Evolutionary conservation across 2,329 filamentous ascomycete genomes (phyloP).

Genomic region (Diaporthe sp.): DNA sequence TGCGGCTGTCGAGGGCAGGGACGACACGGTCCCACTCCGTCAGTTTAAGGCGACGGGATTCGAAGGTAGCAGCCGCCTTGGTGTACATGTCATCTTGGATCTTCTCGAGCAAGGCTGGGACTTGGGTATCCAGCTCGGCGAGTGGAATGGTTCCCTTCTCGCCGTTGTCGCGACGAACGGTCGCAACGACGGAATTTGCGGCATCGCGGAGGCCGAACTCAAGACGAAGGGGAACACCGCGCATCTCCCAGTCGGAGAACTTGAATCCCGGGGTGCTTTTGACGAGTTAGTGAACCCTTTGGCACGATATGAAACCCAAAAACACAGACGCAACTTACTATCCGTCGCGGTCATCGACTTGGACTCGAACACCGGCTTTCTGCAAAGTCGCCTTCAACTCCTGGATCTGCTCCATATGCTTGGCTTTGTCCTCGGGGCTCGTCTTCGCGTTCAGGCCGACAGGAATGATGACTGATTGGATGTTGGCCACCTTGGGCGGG

Average conservation of each 20-base stretch:
- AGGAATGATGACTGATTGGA: constrained; percentile 88
- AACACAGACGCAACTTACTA: constrained; percentile 59
- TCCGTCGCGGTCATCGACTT: constrained; percentile 87
- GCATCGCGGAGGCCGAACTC: constrained; percentile 97
- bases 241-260: constrained; percentile 99
- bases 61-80: constrained; percentile 83
- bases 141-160: constrained; percentile 87
- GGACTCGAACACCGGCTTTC: constrained; percentile 80
- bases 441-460: constrained; percentile 94
- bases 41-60: constrained; percentile 83
- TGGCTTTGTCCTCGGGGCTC: constrained; percentile 80
- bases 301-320: neutral
- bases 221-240: constrained; percentile 91
- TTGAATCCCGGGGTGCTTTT: constrained; percentile 86
- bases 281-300: neutral
- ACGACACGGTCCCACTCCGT: constrained; percentile 93
- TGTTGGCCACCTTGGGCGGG: constrained; percentile 88
- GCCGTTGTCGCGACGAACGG: constrained; percentile 81
- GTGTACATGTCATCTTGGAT: constrained; percentile 87
- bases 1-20: constrained; percentile 90
- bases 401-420: constrained; percentile 82
- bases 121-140: constrained; percentile 76
- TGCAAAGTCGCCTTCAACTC: constrained; percentile 77
- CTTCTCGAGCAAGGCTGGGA: constrained; percentile 86
- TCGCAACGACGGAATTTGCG: constrained; percentile 56